Conservation (phyloP, 805 yeast genomes). For the Osmozyma mogii region DNA sequence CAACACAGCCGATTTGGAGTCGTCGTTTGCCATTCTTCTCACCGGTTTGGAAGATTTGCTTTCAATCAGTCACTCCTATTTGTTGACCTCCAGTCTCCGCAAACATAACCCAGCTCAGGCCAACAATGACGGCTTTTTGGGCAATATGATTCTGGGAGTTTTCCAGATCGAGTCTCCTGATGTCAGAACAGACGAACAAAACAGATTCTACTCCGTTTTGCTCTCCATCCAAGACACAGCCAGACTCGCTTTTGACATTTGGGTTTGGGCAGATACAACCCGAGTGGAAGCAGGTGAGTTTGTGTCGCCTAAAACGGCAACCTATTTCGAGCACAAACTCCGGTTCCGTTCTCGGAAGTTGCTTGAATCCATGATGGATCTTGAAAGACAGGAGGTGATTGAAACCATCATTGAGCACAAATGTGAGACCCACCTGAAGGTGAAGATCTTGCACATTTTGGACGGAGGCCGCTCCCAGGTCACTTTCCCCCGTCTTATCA, state of each 20-base stretch:
- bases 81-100: conserved; percentile 28
- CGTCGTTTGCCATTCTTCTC: conserved; percentile 37
- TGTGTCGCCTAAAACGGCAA: conserved; percentile 21
- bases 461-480: conserved; percentile 78
- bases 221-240: conserved; percentile 57
- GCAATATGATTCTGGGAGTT: conserved; percentile 69
- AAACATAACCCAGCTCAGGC: conserved; percentile 4
- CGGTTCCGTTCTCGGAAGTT: conserved; percentile 63
- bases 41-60: conserved; percentile 64
- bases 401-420: conserved; percentile 51
- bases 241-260: conserved; percentile 47
- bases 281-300: conserved; percentile 7
- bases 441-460: conserved; percentile 63
- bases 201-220: conserved; percentile 49
- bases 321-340: conserved; percentile 44
- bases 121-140: conserved; percentile 48
- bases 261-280: conserved; percentile 59
- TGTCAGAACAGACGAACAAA: conserved; percentile 41
- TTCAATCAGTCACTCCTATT: conserved; percentile 47
- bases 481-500: conserved; percentile 62
- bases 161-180: conserved; percentile 64
- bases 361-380: conserved; percentile 51
- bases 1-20: conserved; percentile 28
- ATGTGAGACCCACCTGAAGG: conserved; percentile 12
- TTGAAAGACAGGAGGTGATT: conserved; percentile 68